Percentiles rank a stretch among this genome's conserved stretches.
Conservation (phyloP, 371 early-diverging fungal genomes). For the Rhizopus sp. region DNA sequence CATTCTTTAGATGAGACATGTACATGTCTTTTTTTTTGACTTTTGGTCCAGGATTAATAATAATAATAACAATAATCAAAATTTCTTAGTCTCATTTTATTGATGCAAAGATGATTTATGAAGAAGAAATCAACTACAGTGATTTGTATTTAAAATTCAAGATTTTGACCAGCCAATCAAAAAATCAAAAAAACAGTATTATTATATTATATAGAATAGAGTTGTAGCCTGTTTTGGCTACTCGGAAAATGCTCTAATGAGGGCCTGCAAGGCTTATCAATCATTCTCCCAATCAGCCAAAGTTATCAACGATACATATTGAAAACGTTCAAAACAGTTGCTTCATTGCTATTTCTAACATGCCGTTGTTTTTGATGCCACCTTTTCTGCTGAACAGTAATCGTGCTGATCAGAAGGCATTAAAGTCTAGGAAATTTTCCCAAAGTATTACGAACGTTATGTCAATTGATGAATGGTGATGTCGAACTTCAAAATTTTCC, state of each 20-base stretch:
- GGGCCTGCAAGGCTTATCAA: constrained; percentile 7
- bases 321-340: neutral
- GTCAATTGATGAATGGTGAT: constrained; percentile 9
- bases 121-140: too few species aligned
- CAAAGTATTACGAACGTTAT: constrained; percentile 7
- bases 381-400: constrained; percentile 11
- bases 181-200: too few species aligned
- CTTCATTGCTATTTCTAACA: constrained; percentile 5
- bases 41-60: too few species aligned
- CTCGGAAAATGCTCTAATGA: constrained; percentile 1
- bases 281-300: constrained; percentile 11
- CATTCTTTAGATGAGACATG: too few species aligned
- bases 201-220: too few species aligned
- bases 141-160: too few species aligned
- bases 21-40: too few species aligned
- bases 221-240: too few species aligned
- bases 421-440: constrained; percentile 5
- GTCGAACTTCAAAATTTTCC: constrained; percentile 9
- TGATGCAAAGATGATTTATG: too few species aligned
- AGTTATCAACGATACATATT: constrained; percentile 8
- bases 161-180: too few species aligned
- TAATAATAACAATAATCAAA: too few species aligned
- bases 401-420: constrained; percentile 14
- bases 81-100: too few species aligned
- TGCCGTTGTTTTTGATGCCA: neutral